Conservation (phyloP, 75 land plant species). For the Pinus taeda region DNA sequence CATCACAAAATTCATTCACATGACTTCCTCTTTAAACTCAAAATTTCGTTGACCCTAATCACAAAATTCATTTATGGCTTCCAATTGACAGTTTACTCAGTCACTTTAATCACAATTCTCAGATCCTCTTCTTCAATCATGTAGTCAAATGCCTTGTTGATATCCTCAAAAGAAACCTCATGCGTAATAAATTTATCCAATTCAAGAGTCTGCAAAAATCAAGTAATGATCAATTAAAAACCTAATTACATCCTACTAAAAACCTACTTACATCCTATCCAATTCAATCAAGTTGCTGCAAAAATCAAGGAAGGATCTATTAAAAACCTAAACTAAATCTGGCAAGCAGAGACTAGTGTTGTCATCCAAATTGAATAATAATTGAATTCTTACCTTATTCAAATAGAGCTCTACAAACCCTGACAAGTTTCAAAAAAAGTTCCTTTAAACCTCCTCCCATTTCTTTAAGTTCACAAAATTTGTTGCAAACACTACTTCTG, state of each 20-base stretch:
- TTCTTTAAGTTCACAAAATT: slow-evolving; percentile 47
- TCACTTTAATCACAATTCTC: slow-evolving; percentile 11
- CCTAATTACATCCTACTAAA: neutral
- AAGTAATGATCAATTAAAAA: neutral
- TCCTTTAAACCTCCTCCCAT: slow-evolving; percentile 65
- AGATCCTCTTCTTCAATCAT: slow-evolving; percentile 61
- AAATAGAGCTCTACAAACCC: too few species aligned
- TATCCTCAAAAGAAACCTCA: slow-evolving; percentile 53
- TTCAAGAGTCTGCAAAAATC: slow-evolving; percentile 29
- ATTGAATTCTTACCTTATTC: neutral
- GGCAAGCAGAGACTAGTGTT: too few species aligned
- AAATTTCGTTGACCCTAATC: too few species aligned
- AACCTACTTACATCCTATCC: slow-evolving; percentile 4
- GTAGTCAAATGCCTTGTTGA: slow-evolving; percentile 78
- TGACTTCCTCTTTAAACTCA: too few species aligned
- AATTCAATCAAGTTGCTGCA: slow-evolving; percentile 36
- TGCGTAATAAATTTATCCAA: slow-evolving; percentile 84
- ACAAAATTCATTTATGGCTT: too few species aligned
- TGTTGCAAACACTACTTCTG: slow-evolving; percentile 50
- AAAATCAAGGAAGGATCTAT: neutral
- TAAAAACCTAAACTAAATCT: too few species aligned
- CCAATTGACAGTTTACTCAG: too few species aligned
- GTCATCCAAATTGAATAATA: too few species aligned
- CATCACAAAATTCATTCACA: too few species aligned
- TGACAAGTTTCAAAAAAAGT: slow-evolving; percentile 11